A percentile compares a stretch with the other conserved stretches of the same genome.
Evolutionary conservation across 2,329 filamentous ascomycete species (phyloP).

Genomic region (Fusarium phyllophilum): DNA sequence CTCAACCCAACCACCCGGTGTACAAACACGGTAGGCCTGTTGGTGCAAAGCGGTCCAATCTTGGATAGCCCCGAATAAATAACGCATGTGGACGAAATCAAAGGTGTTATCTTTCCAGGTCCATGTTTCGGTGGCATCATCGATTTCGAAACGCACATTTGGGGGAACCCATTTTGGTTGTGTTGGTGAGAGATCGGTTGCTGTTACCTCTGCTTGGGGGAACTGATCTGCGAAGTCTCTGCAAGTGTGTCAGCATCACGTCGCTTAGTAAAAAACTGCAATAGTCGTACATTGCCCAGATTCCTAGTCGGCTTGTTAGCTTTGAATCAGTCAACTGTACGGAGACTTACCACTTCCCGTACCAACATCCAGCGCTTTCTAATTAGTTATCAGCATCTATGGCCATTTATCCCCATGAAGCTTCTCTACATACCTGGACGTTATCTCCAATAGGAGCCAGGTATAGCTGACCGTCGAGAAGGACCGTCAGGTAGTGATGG

Average conservation of each 20-base stretch:
- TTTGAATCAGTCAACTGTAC: rapidly evolving
- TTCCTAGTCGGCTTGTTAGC: neutral
- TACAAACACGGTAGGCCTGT: constrained; percentile 15
- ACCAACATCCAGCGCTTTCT: constrained; percentile 14
- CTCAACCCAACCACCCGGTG: constrained; percentile 19
- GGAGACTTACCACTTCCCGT: constrained; percentile 10
- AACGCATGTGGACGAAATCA: constrained; percentile 25
- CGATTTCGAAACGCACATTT: constrained; percentile 23
- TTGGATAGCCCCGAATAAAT: constrained; percentile 14
- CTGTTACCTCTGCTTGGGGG: constrained; percentile 5
- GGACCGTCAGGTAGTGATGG: constrained; percentile 21
- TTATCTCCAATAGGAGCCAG: constrained; percentile 5
- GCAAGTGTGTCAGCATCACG: rapidly evolving
- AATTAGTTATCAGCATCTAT: too few species aligned
- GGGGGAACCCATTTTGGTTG: constrained; percentile 26
- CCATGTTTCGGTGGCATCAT: constrained; percentile 18
- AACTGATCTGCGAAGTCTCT: constrained; percentile 26
- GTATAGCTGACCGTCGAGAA: constrained; percentile 9
- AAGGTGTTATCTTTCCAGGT: constrained; percentile 11
- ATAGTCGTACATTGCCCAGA: constrained; percentile 9
- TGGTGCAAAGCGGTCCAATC: constrained; percentile 14
- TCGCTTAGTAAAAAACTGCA: rapidly evolving
- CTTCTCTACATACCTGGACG: neutral
- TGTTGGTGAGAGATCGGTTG: constrained; percentile 21
- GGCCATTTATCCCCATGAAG: too few species aligned